Conservation (phyloP, 345 rosid species). For the Corchorus capsularis region DNA sequence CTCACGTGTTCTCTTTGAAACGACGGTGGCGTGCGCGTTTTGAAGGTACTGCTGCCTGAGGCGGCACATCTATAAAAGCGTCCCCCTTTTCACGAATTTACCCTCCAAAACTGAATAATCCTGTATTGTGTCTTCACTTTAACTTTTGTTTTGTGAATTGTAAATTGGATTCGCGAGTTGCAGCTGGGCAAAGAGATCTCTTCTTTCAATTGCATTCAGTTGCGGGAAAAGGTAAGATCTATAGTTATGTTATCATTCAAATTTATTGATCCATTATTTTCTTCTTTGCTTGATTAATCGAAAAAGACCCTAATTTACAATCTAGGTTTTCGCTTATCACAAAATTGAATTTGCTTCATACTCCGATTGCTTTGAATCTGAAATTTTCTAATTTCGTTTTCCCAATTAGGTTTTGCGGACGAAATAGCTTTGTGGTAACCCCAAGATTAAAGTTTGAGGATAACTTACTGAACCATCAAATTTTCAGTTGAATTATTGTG, state of each 20-base stretch:
- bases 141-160: background rate
- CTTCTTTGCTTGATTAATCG: background rate
- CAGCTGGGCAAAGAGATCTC: background rate
- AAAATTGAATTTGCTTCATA: conserved; percentile 9
- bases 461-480: background rate
- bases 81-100: no score
- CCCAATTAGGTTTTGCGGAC: background rate
- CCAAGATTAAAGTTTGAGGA: background rate
- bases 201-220: background rate
- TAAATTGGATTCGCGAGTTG: background rate
- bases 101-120: no score
- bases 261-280: background rate
- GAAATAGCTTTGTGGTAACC: background rate
- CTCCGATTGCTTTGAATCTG: background rate
- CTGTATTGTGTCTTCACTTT: no score
- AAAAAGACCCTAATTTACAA: background rate
- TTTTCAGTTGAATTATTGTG: conserved; percentile 13
- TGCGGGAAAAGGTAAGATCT: background rate
- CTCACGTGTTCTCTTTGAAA: no score
- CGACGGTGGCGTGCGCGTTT: no score
- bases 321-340: background rate
- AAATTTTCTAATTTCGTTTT: conserved; percentile 5
- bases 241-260: background rate
- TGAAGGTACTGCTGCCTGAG: no score
- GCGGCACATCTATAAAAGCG: no score